Conservation (phyloP, 192 early-diverging fungal species). For the Umbelopsis vinacea region DNA sequence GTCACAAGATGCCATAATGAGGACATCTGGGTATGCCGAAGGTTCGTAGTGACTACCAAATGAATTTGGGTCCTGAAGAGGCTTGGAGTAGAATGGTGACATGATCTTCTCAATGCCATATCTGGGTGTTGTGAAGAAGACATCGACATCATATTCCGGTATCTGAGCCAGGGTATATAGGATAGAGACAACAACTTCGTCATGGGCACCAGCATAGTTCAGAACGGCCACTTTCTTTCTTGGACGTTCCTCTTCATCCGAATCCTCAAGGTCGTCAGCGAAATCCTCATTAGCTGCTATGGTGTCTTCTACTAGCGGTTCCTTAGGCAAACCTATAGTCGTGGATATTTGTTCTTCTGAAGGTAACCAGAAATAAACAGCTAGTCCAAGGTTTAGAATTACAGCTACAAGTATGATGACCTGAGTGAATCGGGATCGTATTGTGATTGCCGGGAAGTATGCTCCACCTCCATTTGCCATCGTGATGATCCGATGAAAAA, state of each 20-base stretch:
- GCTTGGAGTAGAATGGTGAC: conserved; percentile 7
- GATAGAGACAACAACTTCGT: conserved; percentile 10
- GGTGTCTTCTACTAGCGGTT: too few species aligned
- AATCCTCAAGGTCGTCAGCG: too few species aligned
- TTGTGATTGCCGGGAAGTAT: neutral
- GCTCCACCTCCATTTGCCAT: neutral
- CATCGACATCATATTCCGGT: conserved; percentile 6
- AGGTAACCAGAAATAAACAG: neutral
- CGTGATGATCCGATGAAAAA: neutral
- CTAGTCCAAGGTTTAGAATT: neutral
- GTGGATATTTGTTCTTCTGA: neutral
- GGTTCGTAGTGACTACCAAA: neutral
- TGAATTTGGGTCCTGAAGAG: neutral
- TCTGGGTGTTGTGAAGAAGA: conserved; percentile 11
- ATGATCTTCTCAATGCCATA: conserved; percentile 14
- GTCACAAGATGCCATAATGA: conserved; percentile 14
- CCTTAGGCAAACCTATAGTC: too few species aligned
- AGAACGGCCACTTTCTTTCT: conserved; percentile 6
- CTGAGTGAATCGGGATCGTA: neutral
- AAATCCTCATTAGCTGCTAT: too few species aligned
- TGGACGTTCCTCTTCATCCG: too few species aligned
- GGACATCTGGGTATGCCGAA: neutral
- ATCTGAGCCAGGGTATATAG: conserved; percentile 13
- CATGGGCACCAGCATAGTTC: conserved; percentile 1
- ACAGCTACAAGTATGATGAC: neutral